Conservation (phyloP, 257 asterid species). For the Penstemon barbatus region DNA sequence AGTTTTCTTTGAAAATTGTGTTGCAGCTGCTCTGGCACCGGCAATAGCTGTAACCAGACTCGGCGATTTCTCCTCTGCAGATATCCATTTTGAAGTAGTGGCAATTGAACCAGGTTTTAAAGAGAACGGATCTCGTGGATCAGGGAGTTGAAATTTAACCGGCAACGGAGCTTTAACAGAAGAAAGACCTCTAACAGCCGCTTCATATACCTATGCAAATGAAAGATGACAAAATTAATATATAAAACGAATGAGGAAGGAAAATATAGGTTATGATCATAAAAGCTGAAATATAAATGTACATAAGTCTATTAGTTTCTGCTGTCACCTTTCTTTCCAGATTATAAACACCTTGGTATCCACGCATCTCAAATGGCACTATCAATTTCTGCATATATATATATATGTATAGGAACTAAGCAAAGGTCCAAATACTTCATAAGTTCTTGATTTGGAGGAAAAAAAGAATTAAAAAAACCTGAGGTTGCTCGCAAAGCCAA, state of each 20-base stretch:
- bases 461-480: constrained; percentile 42
- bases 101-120: constrained; percentile 69
- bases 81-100: constrained; percentile 26
- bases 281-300: not conserved
- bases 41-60: constrained; percentile 66
- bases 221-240: constrained; percentile 12
- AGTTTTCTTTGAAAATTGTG: constrained; percentile 56
- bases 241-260: not conserved
- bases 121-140: constrained; percentile 55
- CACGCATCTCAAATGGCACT: constrained; percentile 95
- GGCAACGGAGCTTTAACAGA: constrained; percentile 53
- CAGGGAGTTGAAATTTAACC: constrained; percentile 60
- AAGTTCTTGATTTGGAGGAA: not conserved
- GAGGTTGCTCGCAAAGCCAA: constrained; percentile 97
- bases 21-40: constrained; percentile 82
- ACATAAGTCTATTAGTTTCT: constrained; percentile 5
- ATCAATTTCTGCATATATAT: constrained; percentile 62
- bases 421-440: not conserved
- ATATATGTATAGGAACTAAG: not conserved
- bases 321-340: constrained; percentile 71
- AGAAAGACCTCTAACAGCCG: constrained; percentile 74
- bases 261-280: not conserved
- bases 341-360: constrained; percentile 88
- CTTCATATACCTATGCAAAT: constrained; percentile 57
- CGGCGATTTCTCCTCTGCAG: constrained; percentile 48